These are phyloP conservation scores for Neurospora sp. DNA, from an alignment of 495 filamentous ascomycete genomes.

Conservation along the genomic window DNA sequence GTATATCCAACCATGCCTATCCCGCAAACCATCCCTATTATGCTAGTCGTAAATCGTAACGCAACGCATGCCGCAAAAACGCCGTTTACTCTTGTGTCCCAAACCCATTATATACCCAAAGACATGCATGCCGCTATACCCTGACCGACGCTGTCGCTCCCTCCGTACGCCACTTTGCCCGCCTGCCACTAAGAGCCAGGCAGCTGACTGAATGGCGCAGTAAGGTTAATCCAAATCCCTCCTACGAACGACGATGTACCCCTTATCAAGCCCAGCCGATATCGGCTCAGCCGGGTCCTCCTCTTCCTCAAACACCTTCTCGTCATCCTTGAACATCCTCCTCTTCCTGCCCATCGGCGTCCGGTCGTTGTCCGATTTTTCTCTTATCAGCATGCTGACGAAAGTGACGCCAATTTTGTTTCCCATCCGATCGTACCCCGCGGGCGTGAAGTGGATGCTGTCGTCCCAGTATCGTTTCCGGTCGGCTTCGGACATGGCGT, in stretches of 20 bases:
- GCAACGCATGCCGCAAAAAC: not conserved
- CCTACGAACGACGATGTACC: conserved; percentile 36
- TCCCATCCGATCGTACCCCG: conserved; percentile 52
- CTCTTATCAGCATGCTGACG: conserved; percentile 29
- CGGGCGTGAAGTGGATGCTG: conserved; percentile 47
- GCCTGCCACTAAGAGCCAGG: not conserved
- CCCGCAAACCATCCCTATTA: not conserved
- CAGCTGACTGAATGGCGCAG: not conserved
- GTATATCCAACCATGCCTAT: not conserved
- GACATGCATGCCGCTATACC: not conserved
- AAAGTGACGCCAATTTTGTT: conserved; percentile 39
- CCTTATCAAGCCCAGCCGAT: conserved; percentile 23
- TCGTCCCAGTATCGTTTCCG: conserved; percentile 48
- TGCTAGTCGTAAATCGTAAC: not conserved
- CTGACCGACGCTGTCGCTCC: not conserved
- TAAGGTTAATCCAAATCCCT: conserved; percentile 29
- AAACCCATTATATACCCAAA: not conserved
- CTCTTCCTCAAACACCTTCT: conserved; percentile 33
- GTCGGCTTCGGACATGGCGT: conserved; percentile 32
- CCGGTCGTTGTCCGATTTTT: conserved; percentile 15
- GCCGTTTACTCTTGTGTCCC: not conserved
- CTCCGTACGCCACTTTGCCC: not conserved
- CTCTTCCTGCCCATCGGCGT: conserved; percentile 19
- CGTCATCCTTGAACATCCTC: conserved; percentile 25
- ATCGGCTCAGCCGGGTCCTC: conserved; percentile 21